phyloP scores from a whole-genome alignment of 176 grass and related monocot species.

The Carex scoparia region DNA sequence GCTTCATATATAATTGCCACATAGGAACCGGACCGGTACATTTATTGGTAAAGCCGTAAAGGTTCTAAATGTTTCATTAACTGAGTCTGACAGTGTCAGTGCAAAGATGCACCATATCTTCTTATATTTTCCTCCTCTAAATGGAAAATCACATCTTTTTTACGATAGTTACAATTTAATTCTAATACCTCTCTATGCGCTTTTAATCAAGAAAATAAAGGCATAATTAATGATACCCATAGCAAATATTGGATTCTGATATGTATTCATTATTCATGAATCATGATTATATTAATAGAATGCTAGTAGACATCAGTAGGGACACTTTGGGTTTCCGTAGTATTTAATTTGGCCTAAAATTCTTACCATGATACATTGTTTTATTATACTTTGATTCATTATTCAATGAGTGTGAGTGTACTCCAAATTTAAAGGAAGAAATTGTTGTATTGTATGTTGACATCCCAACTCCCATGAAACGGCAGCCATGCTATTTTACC shows the following conservation, averaged over 20 bases:
- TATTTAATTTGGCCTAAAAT: not conserved
- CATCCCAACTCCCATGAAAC: not conserved
- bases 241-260: not conserved
- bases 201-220: not conserved
- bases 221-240: not conserved
- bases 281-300: too few species aligned
- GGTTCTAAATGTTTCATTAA: constrained; percentile 9
- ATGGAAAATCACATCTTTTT: not conserved
- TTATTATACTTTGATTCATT: not conserved
- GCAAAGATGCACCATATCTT: constrained; percentile 3
- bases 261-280: not conserved
- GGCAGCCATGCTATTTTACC: not conserved
- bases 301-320: too few species aligned
- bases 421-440: not conserved
- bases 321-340: not conserved
- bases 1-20: not conserved
- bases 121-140: not conserved
- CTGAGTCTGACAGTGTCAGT: not conserved
- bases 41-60: not conserved
- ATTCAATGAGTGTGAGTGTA: not conserved
- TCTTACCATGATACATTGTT: not conserved
- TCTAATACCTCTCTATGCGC: too few species aligned
- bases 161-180: not conserved
- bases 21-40: not conserved
- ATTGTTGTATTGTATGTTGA: not conserved